Evolutionary conservation across 2,329 filamentous ascomycete genomes (phyloP).

Genomic region (Dothistroma septosporum): DNA sequence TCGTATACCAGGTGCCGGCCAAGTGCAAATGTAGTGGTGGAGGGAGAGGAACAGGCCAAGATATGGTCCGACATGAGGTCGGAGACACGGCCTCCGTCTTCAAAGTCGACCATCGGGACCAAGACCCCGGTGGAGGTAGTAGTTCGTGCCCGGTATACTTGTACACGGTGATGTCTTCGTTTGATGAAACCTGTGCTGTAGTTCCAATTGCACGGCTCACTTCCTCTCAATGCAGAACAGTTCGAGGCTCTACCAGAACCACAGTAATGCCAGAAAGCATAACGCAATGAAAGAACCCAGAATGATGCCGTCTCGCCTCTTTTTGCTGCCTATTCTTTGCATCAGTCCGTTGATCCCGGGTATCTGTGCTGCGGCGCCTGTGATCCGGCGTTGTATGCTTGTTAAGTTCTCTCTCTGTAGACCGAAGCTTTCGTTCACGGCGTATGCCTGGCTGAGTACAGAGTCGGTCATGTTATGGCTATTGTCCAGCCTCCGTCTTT

Average conservation of each 20-base stretch:
- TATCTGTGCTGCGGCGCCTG: slow-evolving; percentile 80
- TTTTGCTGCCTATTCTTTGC: slow-evolving; percentile 86
- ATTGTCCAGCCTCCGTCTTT: slow-evolving; percentile 79
- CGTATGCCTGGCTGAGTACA: slow-evolving; percentile 92
- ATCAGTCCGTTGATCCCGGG: slow-evolving; percentile 92
- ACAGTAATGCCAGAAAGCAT: slow-evolving; percentile 83
- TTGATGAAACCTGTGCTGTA: neutral
- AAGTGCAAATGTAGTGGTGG: neutral
- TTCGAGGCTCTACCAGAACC: slow-evolving; percentile 55
- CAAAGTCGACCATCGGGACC: neutral
- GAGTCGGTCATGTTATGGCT: slow-evolving; percentile 85
- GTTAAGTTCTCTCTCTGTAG: slow-evolving; percentile 82
- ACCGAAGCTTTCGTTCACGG: slow-evolving; percentile 86
- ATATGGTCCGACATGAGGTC: neutral
- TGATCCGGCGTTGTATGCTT: slow-evolving; percentile 87
- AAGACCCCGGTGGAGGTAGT: neutral
- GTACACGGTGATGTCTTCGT: neutral
- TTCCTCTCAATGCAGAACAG: neutral
- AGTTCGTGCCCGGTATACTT: neutral
- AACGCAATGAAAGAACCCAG: slow-evolving; percentile 86
- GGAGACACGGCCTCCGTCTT: neutral
- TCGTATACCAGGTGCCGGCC: neutral
- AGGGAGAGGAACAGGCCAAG: neutral
- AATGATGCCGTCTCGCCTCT: slow-evolving; percentile 90
- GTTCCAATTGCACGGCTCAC: neutral